A percentile compares a stretch with the other conserved stretches of the same genome.
Evolutionary conservation across 805 yeast species (phyloP).

Genomic region (Candida bentonensis): DNA sequence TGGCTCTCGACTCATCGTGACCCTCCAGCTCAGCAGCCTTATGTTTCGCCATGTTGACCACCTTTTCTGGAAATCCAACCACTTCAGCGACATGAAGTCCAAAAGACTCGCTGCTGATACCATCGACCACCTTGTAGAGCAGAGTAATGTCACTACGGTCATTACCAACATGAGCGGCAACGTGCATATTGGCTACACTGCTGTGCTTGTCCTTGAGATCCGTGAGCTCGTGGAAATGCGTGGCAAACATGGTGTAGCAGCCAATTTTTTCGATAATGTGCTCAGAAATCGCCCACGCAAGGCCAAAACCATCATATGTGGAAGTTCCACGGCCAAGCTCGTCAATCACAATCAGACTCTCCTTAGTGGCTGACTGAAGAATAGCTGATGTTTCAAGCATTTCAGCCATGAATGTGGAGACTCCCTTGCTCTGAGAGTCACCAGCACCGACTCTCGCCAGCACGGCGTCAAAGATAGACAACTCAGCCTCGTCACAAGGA

Average conservation of each 20-base stretch:
- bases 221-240: constrained; percentile 95
- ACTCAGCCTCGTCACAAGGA: constrained; percentile 65
- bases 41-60: constrained; percentile 87
- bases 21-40: constrained; percentile 81
- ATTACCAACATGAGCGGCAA: constrained; percentile 75
- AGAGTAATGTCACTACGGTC: constrained; percentile 53
- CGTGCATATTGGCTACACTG: constrained; percentile 68
- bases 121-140: constrained; percentile 87
- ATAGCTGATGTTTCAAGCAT: constrained; percentile 91
- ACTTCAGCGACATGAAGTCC: constrained; percentile 97
- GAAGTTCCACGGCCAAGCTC: constrained; percentile 92
- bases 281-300: constrained; percentile 94
- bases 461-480: constrained; percentile 79
- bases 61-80: constrained; percentile 83
- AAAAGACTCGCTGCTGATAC: constrained; percentile 90
- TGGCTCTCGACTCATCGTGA: constrained; percentile 35
- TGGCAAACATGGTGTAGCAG: constrained; percentile 84
- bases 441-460: constrained; percentile 98
- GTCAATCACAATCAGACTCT: constrained; percentile 78
- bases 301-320: constrained; percentile 94
- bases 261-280: constrained; percentile 55
- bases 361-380: constrained; percentile 59
- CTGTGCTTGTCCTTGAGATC: constrained; percentile 50
- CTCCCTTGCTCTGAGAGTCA: constrained; percentile 92
- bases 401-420: constrained; percentile 93